Evolutionary conservation across 768 basidiomycete species (phyloP).

Genomic region (Rhodotorula paludigena): DNA sequence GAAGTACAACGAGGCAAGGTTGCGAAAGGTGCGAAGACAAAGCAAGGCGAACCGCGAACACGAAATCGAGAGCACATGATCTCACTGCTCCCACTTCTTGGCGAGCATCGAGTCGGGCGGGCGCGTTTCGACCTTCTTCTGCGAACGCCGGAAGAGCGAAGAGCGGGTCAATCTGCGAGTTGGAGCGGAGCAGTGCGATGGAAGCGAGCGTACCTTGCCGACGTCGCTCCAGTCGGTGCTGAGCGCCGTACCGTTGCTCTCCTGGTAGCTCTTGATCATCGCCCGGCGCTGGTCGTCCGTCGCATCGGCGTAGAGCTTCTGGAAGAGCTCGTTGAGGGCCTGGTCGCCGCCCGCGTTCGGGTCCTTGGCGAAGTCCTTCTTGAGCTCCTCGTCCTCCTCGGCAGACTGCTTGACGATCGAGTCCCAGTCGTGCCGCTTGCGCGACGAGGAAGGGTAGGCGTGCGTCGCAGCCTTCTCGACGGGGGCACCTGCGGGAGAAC

Average conservation of each 20-base stretch:
- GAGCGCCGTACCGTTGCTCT: constrained; percentile 90
- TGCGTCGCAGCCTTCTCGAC: constrained; percentile 46
- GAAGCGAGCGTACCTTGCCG: constrained; percentile 49
- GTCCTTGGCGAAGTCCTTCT: constrained; percentile 56
- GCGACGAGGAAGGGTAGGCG: constrained; percentile 47
- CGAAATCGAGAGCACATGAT: background rate
- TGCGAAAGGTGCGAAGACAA: background rate
- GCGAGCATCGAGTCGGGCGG: constrained; percentile 57
- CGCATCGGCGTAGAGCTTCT: constrained; percentile 74
- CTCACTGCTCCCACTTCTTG: no score
- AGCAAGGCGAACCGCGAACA: background rate
- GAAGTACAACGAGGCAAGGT: no score
- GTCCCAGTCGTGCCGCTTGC: constrained; percentile 80
- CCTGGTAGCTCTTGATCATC: constrained; percentile 96
- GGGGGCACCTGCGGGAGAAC: constrained; percentile 46
- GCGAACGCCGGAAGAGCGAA: background rate
- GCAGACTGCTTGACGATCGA: constrained; percentile 65
- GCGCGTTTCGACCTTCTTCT: constrained; percentile 62
- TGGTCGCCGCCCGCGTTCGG: constrained; percentile 86
- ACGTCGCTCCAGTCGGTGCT: constrained; percentile 97
- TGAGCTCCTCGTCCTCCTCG: constrained; percentile 58
- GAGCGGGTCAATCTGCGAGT: background rate
- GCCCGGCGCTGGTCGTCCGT: constrained; percentile 87
- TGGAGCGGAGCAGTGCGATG: background rate
- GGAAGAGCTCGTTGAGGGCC: constrained; percentile 68